Evolutionary conservation across 2,329 filamentous ascomycete species (phyloP).

Genomic region (Lecanicillium sp.): DNA sequence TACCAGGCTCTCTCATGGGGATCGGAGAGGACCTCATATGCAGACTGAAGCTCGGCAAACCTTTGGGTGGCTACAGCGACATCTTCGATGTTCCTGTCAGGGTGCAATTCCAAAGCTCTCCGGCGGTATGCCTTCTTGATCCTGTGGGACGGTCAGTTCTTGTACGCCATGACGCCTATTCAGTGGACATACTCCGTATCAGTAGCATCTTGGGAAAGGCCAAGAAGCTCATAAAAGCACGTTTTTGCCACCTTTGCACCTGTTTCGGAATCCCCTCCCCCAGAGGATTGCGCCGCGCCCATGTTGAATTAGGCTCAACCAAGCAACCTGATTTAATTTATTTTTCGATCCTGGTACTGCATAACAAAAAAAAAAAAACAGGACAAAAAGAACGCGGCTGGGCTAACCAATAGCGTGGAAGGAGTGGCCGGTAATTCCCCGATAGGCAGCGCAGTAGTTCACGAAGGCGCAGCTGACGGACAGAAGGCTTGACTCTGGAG

Average conservation of each 20-base stretch:
- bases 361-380: no score
- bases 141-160: constrained; percentile 30
- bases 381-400: no score
- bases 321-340: no score
- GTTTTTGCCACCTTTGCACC: constrained; percentile 47
- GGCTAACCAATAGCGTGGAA: no score
- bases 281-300: constrained; percentile 50
- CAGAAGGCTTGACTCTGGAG: no score
- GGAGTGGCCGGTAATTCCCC: no score
- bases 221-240: constrained; percentile 81
- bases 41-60: constrained; percentile 88
- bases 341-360: no score
- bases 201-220: constrained; percentile 61
- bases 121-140: constrained; percentile 90
- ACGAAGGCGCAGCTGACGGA: no score
- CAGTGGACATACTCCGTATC: constrained; percentile 61
- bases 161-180: neutral
- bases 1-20: constrained; percentile 97
- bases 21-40: constrained; percentile 94
- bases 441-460: no score
- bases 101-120: constrained; percentile 89
- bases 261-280: constrained; percentile 20
- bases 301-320: no score
- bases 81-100: constrained; percentile 86
- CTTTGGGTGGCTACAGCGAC: constrained; percentile 73